These are phyloP conservation scores for Potentilla sterilis DNA, from an alignment of 306 rosid species.

Conservation along the genomic window DNA sequence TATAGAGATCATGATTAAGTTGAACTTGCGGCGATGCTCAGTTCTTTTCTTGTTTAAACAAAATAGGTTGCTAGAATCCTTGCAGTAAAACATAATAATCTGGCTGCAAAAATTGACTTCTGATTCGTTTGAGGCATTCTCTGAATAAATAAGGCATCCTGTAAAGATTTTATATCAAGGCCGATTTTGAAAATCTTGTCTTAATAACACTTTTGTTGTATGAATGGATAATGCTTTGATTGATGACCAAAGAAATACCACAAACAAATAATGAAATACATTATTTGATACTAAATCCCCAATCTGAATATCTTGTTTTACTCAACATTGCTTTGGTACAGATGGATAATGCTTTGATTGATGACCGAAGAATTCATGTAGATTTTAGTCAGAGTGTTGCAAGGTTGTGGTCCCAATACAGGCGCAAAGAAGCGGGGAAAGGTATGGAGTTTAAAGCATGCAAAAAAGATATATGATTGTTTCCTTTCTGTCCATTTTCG, in stretches of 20 bases:
- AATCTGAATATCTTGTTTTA: constrained; percentile 6
- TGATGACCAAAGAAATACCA: constrained; percentile 71
- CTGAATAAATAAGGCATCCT: not conserved
- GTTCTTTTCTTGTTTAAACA: not conserved
- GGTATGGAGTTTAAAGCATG: constrained; percentile 36
- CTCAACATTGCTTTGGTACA: constrained; percentile 30
- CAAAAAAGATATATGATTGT: not conserved
- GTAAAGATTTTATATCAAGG: not conserved
- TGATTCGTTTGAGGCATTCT: not conserved
- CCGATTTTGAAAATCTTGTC: not conserved
- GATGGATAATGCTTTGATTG: constrained; percentile 99
- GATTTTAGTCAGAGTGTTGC: constrained; percentile 97
- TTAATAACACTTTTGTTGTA: constrained; percentile 22
- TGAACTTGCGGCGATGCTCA: not conserved
- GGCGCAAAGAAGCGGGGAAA: constrained; percentile 64
- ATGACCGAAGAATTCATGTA: constrained; percentile 94
- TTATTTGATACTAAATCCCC: constrained; percentile 1
- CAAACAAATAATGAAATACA: not conserved
- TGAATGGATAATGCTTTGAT: constrained; percentile 95
- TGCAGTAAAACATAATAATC: not conserved
- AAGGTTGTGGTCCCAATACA: constrained; percentile 86
- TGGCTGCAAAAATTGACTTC: constrained; percentile 8
- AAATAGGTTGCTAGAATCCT: not conserved
- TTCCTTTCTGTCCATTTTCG: constrained; percentile 1
- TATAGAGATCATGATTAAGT: not conserved